phyloP scores from a whole-genome alignment of 2,329 filamentous ascomycete genomes.

The Penicillium sp. region DNA sequence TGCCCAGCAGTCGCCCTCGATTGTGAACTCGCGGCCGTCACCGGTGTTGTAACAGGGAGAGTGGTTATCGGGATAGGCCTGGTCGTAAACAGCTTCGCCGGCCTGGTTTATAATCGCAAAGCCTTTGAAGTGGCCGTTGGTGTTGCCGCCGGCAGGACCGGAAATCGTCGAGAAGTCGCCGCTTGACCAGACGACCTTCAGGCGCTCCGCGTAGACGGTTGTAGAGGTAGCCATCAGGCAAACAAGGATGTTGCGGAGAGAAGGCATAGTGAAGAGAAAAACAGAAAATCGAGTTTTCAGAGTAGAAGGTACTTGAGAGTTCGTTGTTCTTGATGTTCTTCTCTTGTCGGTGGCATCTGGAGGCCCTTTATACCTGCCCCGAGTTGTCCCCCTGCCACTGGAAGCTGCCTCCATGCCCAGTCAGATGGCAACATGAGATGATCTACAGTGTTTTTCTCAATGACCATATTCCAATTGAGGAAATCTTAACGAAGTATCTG shows the following conservation, averaged over 20 bases:
- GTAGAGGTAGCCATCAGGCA: constrained; percentile 9
- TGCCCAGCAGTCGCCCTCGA: constrained; percentile 16
- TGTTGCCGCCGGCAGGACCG: constrained; percentile 11
- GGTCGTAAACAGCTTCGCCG: constrained; percentile 12
- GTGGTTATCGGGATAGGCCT: constrained; percentile 10
- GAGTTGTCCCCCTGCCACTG: no score
- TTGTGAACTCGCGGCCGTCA: constrained; percentile 12
- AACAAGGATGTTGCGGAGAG: constrained; percentile 6
- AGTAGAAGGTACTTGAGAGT: not conserved
- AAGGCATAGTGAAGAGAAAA: constrained; percentile 2
- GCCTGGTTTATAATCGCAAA: constrained; percentile 14
- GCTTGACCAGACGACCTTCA: constrained; percentile 12
- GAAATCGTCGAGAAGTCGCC: constrained; percentile 15
- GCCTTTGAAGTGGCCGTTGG: constrained; percentile 8
- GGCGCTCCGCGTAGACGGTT: constrained; percentile 9
- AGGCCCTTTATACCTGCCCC: not conserved
- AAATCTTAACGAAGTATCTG: not conserved
- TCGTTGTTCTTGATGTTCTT: not conserved
- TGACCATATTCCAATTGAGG: no score
- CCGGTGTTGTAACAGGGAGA: constrained; percentile 13
- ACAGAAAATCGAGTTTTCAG: not conserved
- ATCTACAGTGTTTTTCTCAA: no score
- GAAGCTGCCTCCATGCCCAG: no score
- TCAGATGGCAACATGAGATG: no score
- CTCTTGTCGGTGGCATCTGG: not conserved